A percentile compares a stretch with the other conserved stretches of the same genome.
Evolutionary conservation across 306 rosid species (phyloP).

Genomic region (Glycyrrhiza uralensis): DNA sequence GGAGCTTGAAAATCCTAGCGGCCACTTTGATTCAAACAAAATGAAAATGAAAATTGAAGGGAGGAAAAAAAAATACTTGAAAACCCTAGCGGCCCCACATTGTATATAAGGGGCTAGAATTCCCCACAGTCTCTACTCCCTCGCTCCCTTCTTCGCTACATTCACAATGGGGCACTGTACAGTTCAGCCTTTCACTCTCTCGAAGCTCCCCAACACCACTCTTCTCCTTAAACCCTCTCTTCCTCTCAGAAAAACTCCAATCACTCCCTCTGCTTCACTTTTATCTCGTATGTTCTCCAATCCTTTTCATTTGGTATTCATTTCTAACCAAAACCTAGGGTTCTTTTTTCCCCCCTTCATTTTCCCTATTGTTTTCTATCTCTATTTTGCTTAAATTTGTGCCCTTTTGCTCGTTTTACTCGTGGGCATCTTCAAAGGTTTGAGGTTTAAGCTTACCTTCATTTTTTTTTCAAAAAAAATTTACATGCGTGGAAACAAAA

Average conservation of each 20-base stretch:
- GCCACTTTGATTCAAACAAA: too few species aligned
- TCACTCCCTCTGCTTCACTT: not conserved
- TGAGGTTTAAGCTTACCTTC: not conserved
- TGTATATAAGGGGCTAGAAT: slow-evolving; percentile 7
- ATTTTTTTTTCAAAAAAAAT: not conserved
- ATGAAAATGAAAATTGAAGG: not conserved
- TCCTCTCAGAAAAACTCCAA: not conserved
- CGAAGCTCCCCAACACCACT: slow-evolving; percentile 3
- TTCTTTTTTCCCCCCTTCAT: not conserved
- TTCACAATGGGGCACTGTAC: slow-evolving; percentile 29
- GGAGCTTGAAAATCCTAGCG: too few species aligned
- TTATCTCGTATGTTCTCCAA: slow-evolving; percentile 32
- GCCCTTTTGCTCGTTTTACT: not conserved
- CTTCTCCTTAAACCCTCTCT: slow-evolving; percentile 11
- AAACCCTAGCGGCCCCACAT: slow-evolving; percentile 35
- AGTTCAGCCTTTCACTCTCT: slow-evolving; percentile 20
- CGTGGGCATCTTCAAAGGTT: not conserved
- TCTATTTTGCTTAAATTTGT: not conserved
- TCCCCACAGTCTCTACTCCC: not conserved
- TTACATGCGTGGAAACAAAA: not conserved
- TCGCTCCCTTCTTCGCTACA: not conserved
- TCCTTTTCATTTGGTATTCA: slow-evolving; percentile 12
- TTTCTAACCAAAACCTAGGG: not conserved
- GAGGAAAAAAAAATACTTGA: not conserved
- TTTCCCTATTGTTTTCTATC: not conserved